Evolutionary conservation across 371 early-diverging fungal genomes (phyloP), one percentile per base, ranked within the genome.

Genomic region (Nematocida sp.): DNA sequence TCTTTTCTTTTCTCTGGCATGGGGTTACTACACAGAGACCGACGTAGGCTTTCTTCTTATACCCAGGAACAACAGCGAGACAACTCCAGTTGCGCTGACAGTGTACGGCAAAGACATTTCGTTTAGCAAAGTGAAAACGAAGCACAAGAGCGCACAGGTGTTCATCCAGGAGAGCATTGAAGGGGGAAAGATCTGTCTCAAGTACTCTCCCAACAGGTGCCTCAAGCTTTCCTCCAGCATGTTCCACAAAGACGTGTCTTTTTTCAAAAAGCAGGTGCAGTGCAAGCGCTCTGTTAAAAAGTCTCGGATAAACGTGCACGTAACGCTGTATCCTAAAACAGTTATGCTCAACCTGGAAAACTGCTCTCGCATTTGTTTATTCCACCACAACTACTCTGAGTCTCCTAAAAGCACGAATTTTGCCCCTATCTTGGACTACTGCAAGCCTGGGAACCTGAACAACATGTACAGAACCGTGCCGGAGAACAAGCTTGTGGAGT

Each of bases 391-490:
- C 8, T 19, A 36, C 15, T 15, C 29, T 1, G 37, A 25, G 23
- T n/a, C 23, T 8, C 43, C 21, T 8, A 48, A 34, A 1, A 31
- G 56, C 25, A 45, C 21, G 3, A 17, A 17, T 2, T 43, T 17
- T 25, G 27, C 17, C 4, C 11, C 48, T 23, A 21, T 8, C 3
- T 17, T 70, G 17, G 48, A 15, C 23, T 25, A 11, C 43, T 70
- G 74, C 52, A 34, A 34, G 4, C 19, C 76, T 25, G 76, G 67
- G 17, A 58, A 70, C 31, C 57, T 60, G 11, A 57, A 70, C 45
- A 70, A 60, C 32, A 54, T 67, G 45, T 70, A 48, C 46, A 43
- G 37, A 21, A 27, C 46, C 17, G 8, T 70, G 8, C 3, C n/a
- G 5, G 74, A 62, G 41, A 23, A 49, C 8, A 51, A 45, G 8